Conservation (phyloP, 768 basidiomycete genomes). For the Sporobolomyces roseus region DNA sequence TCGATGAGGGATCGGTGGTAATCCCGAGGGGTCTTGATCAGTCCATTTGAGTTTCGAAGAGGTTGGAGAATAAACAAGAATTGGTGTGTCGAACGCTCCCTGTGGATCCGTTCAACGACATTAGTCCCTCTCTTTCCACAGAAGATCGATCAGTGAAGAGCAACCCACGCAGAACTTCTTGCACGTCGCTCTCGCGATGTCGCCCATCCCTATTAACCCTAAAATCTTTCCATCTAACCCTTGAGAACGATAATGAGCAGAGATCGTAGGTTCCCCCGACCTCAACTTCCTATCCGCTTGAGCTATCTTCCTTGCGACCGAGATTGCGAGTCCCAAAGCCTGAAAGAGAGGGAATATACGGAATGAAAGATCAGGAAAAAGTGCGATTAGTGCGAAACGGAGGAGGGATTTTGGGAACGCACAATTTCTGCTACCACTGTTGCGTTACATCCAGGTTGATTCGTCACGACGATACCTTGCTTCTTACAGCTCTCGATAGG, state of each 20-base stretch:
- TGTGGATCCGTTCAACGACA: conserved; percentile 48
- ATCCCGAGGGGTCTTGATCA: conserved; percentile 54
- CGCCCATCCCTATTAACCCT: conserved; percentile 61
- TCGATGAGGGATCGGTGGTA: conserved; percentile 30
- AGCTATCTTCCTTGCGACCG: not conserved
- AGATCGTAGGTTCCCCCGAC: not conserved
- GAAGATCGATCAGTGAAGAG: not conserved
- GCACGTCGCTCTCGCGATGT: conserved; percentile 56
- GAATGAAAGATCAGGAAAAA: too few species aligned
- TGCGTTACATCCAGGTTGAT: conserved; percentile 34
- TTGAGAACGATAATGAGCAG: conserved; percentile 6
- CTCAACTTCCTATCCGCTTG: conserved; percentile 24
- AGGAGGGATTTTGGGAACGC: too few species aligned
- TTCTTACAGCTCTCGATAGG: conserved; percentile 19
- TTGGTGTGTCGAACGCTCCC: conserved; percentile 57
- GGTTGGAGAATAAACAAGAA: conserved; percentile 65
- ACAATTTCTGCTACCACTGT: conserved; percentile 19
- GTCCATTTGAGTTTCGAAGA: conserved; percentile 57
- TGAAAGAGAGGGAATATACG: too few species aligned
- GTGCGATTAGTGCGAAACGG: too few species aligned
- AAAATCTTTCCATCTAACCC: conserved; percentile 54
- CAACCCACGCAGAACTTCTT: conserved; percentile 49
- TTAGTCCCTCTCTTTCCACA: too few species aligned
- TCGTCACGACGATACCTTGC: conserved; percentile 9
- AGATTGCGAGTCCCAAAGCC: conserved; percentile 8